A percentile compares a stretch with the other conserved stretches of the same genome.
These are phyloP conservation scores for Cryptococcus amylolentus DNA, from an alignment of 1,284 basidiomycete genomes.

Conservation along the genomic window DNA sequence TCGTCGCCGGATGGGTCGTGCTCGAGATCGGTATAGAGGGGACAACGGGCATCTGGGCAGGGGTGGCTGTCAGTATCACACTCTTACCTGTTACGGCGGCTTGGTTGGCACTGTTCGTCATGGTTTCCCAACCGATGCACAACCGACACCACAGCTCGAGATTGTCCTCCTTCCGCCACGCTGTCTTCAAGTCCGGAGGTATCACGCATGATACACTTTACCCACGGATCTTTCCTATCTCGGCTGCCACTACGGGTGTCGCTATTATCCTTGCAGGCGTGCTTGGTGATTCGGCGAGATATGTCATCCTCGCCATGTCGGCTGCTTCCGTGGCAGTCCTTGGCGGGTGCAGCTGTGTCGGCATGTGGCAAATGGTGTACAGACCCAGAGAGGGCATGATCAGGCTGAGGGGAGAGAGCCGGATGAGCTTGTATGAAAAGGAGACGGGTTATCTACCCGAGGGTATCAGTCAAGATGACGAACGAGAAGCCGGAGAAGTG, in stretches of 20 bases:
- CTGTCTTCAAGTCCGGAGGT: conserved; percentile 17
- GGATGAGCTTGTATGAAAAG: conserved; percentile 12
- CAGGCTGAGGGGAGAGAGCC: conserved; percentile 8
- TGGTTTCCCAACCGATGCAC: conserved; percentile 2
- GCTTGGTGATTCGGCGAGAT: background rate
- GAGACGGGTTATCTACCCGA: background rate
- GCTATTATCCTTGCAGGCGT: conserved; percentile 10
- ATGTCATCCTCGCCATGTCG: conserved; percentile 11
- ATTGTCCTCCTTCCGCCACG: background rate
- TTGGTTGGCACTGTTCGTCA: conserved; percentile 11
- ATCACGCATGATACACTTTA: conserved; percentile 29
- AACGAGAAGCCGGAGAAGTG: background rate
- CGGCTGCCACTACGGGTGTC: conserved; percentile 8
- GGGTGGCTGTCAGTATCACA: conserved; percentile 7
- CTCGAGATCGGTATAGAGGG: background rate
- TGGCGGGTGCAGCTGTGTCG: conserved; percentile 1
- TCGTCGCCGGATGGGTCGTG: conserved; percentile 14
- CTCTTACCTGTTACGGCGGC: conserved; percentile 10
- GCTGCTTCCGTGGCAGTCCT: conserved; percentile 6
- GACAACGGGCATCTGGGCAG: conserved; percentile 1
- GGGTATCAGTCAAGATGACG: background rate
- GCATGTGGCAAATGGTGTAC: conserved; percentile 6
- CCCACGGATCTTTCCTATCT: conserved; percentile 23
- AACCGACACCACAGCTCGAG: conserved; percentile 1
- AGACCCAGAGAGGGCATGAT: conserved; percentile 10